Evolutionary conservation across 1,284 basidiomycete genomes (phyloP), one percentile per base, ranked within the genome.

Genomic region (Quambalaria eucalypti): DNA sequence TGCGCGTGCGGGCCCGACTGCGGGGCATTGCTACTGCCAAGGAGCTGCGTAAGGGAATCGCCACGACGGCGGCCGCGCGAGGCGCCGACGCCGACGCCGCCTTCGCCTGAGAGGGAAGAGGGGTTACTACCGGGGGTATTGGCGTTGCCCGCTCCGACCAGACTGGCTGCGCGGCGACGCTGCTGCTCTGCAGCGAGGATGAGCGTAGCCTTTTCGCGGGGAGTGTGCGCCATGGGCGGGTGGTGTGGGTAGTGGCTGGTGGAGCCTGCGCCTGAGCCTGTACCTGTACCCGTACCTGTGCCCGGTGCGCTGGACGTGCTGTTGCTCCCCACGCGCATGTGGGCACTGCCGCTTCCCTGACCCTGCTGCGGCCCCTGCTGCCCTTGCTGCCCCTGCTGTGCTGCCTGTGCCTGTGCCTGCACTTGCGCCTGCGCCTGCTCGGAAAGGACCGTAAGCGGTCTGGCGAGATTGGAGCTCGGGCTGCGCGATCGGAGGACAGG

Each of bases 401-500:
- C 8, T 16, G 16, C 9, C 8, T 8, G 31, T 16, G 31, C 8
- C 31, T 33, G 31, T 16, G 8, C 16, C 31, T 8, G 8, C 31
- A 33, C 9, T 8, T 16, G 31, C 31, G 8, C 31, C 31, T 33
- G 9, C 31, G 31, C 16, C 31, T 33, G 31, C 31, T 8, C 31
- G 8, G 31, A 16, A 16, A 39, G 16, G 16, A 39, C 36, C 36
- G 4, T 21, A 21, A 10, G 36, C 9, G 9, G 9, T 36, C 9
- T 36, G n/a, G 31, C 9, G 10, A 39, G 36, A 39, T 39, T 39
- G 3, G 42, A 46, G 25, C 25, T 46, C 16, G 67, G 67, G 9
- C 64, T 66, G 5, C 67, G 56, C 1, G 67, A 69, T n/a, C 67
- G 60, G 2, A 61, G 59, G 2, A 69, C 61, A 1, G 59, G 66